Percentiles rank a stretch among this genome's conserved stretches.
phyloP scores from a whole-genome alignment of 2,329 filamentous ascomycete species.

The Kalaharituber pfeilii region DNA sequence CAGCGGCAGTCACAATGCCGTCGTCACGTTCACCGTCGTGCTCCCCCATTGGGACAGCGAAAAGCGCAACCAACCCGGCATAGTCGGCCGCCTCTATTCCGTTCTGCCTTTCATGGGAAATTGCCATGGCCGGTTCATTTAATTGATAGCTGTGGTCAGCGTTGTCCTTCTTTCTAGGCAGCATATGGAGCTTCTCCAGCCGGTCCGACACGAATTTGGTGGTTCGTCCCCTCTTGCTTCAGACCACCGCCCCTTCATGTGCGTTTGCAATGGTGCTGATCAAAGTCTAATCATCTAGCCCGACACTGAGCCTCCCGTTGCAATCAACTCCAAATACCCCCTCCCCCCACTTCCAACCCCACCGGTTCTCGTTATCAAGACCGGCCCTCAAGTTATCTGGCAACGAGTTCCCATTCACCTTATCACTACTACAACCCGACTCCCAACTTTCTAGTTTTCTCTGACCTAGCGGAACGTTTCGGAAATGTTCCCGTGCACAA shows the following conservation, averaged over 20 bases:
- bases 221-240: neutral
- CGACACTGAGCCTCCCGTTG: neutral
- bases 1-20: too few relatives aligned
- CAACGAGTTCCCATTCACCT: conserved; percentile 38
- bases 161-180: neutral
- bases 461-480: conserved; percentile 35
- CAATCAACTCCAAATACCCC: neutral
- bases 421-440: conserved; percentile 37
- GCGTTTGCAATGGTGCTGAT: too few relatives aligned
- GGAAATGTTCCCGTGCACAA: conserved; percentile 25
- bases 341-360: neutral
- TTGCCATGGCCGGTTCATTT: neutral
- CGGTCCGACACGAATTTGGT: neutral
- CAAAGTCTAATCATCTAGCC: neutral
- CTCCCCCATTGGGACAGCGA: too few relatives aligned
- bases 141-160: neutral
- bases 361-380: conserved; percentile 39
- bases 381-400: conserved; percentile 39
- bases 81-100: neutral
- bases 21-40: too few relatives aligned
- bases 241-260: too few relatives aligned
- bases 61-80: neutral
- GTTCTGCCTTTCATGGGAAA: neutral
- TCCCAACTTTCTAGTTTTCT: conserved; percentile 39
- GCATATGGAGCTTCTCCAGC: neutral